Conservation (phyloP, 768 basidiomycete genomes). For the Agaricus bisporus region DNA sequence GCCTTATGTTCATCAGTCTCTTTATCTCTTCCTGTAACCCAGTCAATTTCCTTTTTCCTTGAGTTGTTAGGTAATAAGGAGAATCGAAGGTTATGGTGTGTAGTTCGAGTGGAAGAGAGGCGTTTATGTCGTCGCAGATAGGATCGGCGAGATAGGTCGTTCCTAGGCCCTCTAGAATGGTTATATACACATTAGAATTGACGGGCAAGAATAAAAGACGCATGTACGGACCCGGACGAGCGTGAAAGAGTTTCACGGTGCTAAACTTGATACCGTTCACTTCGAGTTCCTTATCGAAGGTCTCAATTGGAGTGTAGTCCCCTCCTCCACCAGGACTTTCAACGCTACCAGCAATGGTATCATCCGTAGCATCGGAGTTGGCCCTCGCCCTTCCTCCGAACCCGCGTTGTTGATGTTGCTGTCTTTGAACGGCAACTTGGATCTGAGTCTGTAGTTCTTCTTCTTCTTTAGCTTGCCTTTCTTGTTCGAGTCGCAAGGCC, state of each 20-base stretch:
- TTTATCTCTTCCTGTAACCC: conserved; percentile 63
- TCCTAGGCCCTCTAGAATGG: conserved; percentile 49
- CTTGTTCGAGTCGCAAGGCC: conserved; percentile 44
- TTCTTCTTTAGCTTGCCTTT: conserved; percentile 46
- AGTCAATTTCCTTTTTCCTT: conserved; percentile 69
- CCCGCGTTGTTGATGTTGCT: conserved; percentile 24
- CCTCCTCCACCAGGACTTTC: conserved; percentile 11
- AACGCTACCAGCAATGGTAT: not conserved
- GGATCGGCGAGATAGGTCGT: conserved; percentile 72
- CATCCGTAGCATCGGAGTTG: conserved; percentile 63
- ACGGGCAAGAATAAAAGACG: not conserved
- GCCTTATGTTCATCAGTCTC: conserved; percentile 49
- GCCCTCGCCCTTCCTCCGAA: conserved; percentile 57
- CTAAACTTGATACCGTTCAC: conserved; percentile 55
- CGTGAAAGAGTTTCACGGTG: conserved; percentile 67
- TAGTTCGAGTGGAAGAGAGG: conserved; percentile 58
- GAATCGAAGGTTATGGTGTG: conserved; percentile 61
- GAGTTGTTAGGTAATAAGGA: conserved; percentile 59
- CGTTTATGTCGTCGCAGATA: conserved; percentile 56
- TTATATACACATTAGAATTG: not conserved
- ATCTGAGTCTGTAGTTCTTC: conserved; percentile 62
- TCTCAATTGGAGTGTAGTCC: conserved; percentile 51
- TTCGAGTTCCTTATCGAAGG: conserved; percentile 51
- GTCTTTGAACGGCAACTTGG: conserved; percentile 23
- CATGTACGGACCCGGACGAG: conserved; percentile 49